Percentiles rank a stretch among this genome's conserved stretches.
phyloP scores from a whole-genome alignment of 2,329 filamentous ascomycete genomes.

The Cladobotryum protrusum region DNA sequence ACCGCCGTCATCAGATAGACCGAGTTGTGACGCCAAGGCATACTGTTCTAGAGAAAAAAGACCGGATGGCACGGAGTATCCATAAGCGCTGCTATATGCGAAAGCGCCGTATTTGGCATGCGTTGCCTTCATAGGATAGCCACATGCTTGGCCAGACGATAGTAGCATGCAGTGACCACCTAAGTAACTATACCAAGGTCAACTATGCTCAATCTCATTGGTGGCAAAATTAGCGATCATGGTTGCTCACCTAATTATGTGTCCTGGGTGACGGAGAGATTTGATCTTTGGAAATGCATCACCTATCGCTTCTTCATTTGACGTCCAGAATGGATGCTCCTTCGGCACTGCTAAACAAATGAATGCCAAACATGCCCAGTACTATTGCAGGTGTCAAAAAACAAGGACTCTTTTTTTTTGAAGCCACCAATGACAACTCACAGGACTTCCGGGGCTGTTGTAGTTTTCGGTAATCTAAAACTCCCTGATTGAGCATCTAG shows the following conservation, averaged over 20 bases:
- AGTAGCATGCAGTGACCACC: constrained; percentile 68
- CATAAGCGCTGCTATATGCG: constrained; percentile 70
- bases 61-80: constrained; percentile 70
- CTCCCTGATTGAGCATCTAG: neutral
- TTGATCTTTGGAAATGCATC: constrained; percentile 52
- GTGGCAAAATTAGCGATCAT: constrained; percentile 1
- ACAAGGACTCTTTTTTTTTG: neutral
- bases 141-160: constrained; percentile 57
- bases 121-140: constrained; percentile 74
- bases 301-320: constrained; percentile 55
- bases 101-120: constrained; percentile 79
- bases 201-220: neutral
- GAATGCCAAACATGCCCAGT: constrained; percentile 76
- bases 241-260: constrained; percentile 53
- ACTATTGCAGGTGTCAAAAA: constrained; percentile 32
- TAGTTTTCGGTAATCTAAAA: constrained; percentile 70
- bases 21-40: constrained; percentile 53
- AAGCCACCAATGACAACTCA: constrained; percentile 24
- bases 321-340: constrained; percentile 69
- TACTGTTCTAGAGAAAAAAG: constrained; percentile 53
- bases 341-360: constrained; percentile 65
- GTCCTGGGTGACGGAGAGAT: constrained; percentile 60
- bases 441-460: constrained; percentile 65
- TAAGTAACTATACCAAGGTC: constrained; percentile 21
- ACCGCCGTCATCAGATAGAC: constrained; percentile 52